These are phyloP conservation scores for Colletotrichum theobromicola DNA, from an alignment of 2,329 filamentous ascomycete species.

Conservation along the genomic window DNA sequence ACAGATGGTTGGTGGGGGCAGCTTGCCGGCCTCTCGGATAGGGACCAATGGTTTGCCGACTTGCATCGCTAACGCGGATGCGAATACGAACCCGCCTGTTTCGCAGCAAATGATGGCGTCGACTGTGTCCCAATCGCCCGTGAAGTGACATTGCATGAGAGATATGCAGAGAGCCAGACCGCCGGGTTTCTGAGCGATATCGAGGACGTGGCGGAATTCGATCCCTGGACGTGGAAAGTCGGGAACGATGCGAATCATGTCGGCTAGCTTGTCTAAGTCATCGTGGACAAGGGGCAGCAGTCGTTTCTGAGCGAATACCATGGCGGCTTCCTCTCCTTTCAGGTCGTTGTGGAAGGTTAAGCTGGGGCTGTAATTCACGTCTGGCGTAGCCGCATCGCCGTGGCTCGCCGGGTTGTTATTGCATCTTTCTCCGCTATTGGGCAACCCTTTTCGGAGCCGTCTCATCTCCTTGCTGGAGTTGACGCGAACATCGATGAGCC, in stretches of 20 bases:
- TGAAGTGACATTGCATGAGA: slow-evolving; percentile 52
- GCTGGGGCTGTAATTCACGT: slow-evolving; percentile 39
- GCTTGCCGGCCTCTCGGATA: slow-evolving; percentile 62
- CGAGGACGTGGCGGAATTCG: slow-evolving; percentile 63
- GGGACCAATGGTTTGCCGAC: slow-evolving; percentile 49
- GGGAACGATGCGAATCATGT: slow-evolving; percentile 54
- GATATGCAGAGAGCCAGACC: slow-evolving; percentile 57
- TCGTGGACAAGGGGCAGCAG: slow-evolving; percentile 52
- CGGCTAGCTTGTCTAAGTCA: slow-evolving; percentile 48
- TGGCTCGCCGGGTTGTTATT: not conserved
- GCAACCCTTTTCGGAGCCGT: slow-evolving; percentile 2
- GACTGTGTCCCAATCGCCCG: slow-evolving; percentile 50
- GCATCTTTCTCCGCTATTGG: slow-evolving; percentile 2
- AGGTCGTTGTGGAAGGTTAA: slow-evolving; percentile 57
- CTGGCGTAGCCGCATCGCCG: not conserved
- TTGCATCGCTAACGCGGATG: slow-evolving; percentile 49
- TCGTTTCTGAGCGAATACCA: slow-evolving; percentile 43
- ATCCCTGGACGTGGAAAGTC: slow-evolving; percentile 57
- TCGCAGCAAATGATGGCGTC: slow-evolving; percentile 58
- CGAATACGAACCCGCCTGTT: slow-evolving; percentile 61
- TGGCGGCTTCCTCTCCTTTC: slow-evolving; percentile 41
- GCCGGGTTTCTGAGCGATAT: slow-evolving; percentile 54
- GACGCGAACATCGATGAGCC: slow-evolving; percentile 59
- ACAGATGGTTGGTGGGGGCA: slow-evolving; percentile 61
- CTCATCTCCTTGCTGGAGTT: slow-evolving; percentile 42